These are phyloP conservation scores for Coniochaeta prunicola DNA, from an alignment of 2,329 filamentous ascomycete species.

Conservation along the genomic window DNA sequence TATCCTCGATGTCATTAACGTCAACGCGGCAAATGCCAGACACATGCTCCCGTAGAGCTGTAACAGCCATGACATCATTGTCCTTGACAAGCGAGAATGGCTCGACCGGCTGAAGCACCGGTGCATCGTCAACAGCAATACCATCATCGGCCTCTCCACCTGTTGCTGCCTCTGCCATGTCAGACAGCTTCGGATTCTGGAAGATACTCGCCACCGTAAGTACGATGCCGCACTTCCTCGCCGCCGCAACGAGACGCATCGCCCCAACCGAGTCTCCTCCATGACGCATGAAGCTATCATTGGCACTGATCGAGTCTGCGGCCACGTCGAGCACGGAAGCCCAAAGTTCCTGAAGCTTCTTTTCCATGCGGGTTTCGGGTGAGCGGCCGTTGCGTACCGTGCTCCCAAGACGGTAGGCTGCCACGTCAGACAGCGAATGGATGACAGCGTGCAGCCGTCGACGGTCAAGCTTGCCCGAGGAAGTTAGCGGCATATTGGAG, in stretches of 20 bases:
- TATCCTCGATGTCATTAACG: neutral
- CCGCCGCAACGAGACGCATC: constrained; percentile 53
- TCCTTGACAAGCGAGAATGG: constrained; percentile 8
- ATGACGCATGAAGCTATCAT: constrained; percentile 54
- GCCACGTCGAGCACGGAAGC: constrained; percentile 34
- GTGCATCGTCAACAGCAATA: neutral
- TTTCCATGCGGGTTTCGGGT: constrained; percentile 29
- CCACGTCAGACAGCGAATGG: neutral
- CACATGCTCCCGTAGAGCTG: constrained; percentile 6
- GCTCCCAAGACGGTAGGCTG: constrained; percentile 13
- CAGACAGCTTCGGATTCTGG: constrained; percentile 35
- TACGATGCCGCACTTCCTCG: constrained; percentile 37
- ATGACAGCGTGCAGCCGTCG: constrained; percentile 9
- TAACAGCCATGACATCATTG: neutral
- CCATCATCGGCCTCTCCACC: neutral
- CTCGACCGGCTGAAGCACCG: constrained; percentile 4
- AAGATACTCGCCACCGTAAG: constrained; percentile 52
- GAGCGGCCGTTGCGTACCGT: constrained; percentile 21
- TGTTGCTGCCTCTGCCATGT: constrained; percentile 39
- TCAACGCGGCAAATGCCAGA: constrained; percentile 6
- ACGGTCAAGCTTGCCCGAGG: constrained; percentile 15
- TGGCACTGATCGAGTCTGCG: constrained; percentile 39
- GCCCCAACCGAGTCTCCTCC: constrained; percentile 54
- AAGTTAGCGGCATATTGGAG: constrained; percentile 17
- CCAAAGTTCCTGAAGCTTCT: constrained; percentile 39